A percentile compares a stretch with the other conserved stretches of the same genome.
Conservation (phyloP, 2,329 filamentous ascomycete genomes). For the Colletotrichum salicis region DNA sequence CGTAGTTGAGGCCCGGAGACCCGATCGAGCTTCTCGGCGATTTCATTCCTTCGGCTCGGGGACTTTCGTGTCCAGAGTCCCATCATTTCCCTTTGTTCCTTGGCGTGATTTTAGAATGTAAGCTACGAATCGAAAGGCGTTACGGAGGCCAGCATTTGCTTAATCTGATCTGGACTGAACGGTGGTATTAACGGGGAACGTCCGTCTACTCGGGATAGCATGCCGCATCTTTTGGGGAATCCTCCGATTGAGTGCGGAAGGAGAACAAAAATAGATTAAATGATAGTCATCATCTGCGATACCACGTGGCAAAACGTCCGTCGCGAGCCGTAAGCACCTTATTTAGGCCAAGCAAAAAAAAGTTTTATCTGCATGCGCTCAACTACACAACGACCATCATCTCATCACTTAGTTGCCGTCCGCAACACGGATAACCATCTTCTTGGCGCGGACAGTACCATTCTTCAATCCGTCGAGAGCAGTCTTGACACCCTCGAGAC, state of each 20-base stretch:
- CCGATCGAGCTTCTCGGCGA: not conserved
- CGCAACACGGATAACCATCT: conserved; percentile 36
- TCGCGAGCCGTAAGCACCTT: not conserved
- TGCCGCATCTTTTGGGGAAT: not conserved
- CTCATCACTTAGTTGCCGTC: conserved; percentile 17
- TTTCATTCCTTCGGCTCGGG: not conserved
- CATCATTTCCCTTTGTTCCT: not conserved
- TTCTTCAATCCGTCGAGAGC: conserved; percentile 32
- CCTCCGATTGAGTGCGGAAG: not conserved
- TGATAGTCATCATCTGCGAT: not conserved
- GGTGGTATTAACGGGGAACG: not conserved
- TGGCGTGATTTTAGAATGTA: not conserved
- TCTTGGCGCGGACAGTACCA: conserved; percentile 36
- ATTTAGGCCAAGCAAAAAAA: not conserved
- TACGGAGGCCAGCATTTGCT: not conserved
- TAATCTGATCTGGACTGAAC: not conserved
- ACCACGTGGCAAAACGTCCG: not conserved
- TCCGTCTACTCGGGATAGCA: not conserved
- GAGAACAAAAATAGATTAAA: not conserved
- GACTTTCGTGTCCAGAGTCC: too few relatives aligned
- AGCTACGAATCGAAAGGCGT: not conserved
- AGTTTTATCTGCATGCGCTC: not conserved
- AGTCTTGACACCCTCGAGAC: conserved; percentile 25
- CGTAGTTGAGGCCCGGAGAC: not conserved
- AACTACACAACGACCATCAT: not conserved